Conservation (phyloP, 2,329 filamentous ascomycete species). For the Leptodontidium sp. region DNA sequence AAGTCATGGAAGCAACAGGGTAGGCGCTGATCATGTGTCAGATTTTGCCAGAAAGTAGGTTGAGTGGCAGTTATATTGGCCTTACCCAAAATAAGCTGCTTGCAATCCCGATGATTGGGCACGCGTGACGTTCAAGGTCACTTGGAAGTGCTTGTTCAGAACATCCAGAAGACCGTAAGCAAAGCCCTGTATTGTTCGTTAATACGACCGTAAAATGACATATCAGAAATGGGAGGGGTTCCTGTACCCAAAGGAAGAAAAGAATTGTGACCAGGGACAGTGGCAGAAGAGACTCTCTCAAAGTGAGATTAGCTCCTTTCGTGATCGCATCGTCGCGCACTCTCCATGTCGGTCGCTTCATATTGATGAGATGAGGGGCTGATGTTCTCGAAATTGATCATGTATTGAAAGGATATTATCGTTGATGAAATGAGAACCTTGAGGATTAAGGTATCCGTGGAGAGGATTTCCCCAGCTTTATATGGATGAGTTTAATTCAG, state of each 20-base stretch:
- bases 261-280: constrained; percentile 53
- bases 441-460: no score
- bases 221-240: constrained; percentile 4
- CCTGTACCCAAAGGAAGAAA: constrained; percentile 57
- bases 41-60: not conserved
- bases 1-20: not conserved
- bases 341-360: not conserved
- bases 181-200: constrained; percentile 46
- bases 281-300: constrained; percentile 1
- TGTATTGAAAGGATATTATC: no score
- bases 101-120: constrained; percentile 40
- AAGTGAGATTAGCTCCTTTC: not conserved
- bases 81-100: constrained; percentile 50
- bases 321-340: not conserved
- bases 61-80: not conserved
- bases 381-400: not conserved
- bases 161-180: constrained; percentile 55
- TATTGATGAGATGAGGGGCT: not conserved
- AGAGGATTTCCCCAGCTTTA: no score
- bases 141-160: constrained; percentile 54
- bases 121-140: constrained; percentile 49
- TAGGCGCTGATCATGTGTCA: not conserved
- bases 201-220: not conserved
- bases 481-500: not conserved
- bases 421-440: no score